Evolutionary conservation across 169 alveolate species (phyloP).

Genomic region (Theileria luwenshuni): DNA sequence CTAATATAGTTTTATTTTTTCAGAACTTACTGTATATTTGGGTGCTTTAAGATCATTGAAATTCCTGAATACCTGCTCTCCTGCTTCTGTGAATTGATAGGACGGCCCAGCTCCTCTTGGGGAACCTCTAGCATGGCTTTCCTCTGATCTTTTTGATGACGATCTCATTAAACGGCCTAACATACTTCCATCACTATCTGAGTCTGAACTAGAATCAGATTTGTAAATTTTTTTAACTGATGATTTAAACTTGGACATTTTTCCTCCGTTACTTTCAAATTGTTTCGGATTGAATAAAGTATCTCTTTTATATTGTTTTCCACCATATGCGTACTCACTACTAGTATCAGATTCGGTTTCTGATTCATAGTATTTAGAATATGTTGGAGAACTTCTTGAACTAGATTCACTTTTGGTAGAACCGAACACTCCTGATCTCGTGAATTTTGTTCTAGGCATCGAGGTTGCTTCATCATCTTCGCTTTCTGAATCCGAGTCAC

Average conservation of each 20-base stretch:
- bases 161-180: too few relatives aligned
- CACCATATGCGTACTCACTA: too few relatives aligned
- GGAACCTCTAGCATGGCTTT: background rate
- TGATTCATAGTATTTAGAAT: too few relatives aligned
- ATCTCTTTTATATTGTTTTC: too few relatives aligned
- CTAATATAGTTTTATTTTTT: slow-evolving; percentile 12
- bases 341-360: too few relatives aligned
- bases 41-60: slow-evolving; percentile 14
- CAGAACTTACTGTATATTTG: slow-evolving; percentile 8
- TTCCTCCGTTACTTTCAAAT: too few relatives aligned
- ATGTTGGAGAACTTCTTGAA: background rate
- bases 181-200: too few relatives aligned
- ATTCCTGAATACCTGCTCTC: slow-evolving; percentile 2
- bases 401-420: background rate
- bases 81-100: background rate
- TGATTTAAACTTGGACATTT: too few relatives aligned
- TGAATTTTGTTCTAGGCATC: background rate
- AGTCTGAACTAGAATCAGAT: too few relatives aligned
- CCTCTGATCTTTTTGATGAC: too few relatives aligned
- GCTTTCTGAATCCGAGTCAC: background rate
- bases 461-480: background rate
- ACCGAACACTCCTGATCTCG: slow-evolving; percentile 3
- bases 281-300: too few relatives aligned
- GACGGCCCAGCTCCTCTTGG: background rate
- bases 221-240: too few relatives aligned